Evolutionary conservation across 2,329 filamentous ascomycete genomes (phyloP), one percentile per base, ranked within the genome.

Genomic region (Beauveria varroae): DNA sequence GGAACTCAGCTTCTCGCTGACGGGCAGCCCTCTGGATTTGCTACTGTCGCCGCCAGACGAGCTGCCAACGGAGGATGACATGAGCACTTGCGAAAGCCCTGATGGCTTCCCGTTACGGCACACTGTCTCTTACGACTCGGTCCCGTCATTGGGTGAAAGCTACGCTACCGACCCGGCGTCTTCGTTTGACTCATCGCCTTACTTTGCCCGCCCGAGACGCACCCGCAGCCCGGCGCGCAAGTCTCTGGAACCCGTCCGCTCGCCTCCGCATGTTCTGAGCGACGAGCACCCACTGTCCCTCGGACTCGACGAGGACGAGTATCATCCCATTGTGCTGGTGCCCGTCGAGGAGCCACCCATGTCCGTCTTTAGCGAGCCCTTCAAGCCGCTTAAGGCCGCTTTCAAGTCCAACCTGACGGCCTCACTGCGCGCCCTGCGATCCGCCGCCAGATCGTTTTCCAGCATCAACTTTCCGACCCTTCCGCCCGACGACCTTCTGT

Each of bases 381-480:
- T 81, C 63, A 78, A 74, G 55, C 82, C 82, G 2, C 73, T 85
- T 41, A 77, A 78, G 62, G 79, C 79, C 41, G 85, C 81, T 7
- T 88, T 89, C 75, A 88, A 87, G 70, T 88, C 86, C 3, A 89
- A 89, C 67, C 70, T 89, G 43, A 88, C 86, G 6, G 86, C 86
- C 7, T 89, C 86, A 10, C 74, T 89, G 52, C 81, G 84, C 22
- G 86, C 86, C 40, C 71, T 89, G 62, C 81, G 83, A 63, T 86
- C 83, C 41, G 86, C 86, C 1, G 86, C 86, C 55, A 82, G 80
- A 63, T 85, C 85, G 8, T 80, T 89, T 61, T 87, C 85, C 3
- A 78, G 72, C 64, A 79, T 88, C 64, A 86, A 85, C 64, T 79
- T 86, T 53, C 79, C 86, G 1, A 84, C 85, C 28, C 83, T 87